phyloP scores from a whole-genome alignment of 2,329 filamentous ascomycete genomes.

The Aspergillus jensenii region DNA sequence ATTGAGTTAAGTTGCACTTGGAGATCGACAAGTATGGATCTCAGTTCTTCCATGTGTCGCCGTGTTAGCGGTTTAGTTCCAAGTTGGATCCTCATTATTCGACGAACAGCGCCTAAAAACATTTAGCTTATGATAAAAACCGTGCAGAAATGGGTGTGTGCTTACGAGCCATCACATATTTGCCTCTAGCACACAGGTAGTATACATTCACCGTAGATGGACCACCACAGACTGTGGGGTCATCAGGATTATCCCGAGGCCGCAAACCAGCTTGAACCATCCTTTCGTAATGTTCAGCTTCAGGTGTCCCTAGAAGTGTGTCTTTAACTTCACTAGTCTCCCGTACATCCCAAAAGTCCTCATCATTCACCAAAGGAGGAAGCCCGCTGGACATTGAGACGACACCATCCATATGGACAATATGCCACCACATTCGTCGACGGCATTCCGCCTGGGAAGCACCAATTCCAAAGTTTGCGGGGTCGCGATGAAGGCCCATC shows the following conservation, averaged over 20 bases:
- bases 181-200: slow-evolving; percentile 44
- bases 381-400: slow-evolving; percentile 52
- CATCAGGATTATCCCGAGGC: slow-evolving; percentile 42
- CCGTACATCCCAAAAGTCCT: slow-evolving; percentile 50
- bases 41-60: slow-evolving; percentile 46
- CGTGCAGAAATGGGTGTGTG: neutral
- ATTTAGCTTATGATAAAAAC: neutral
- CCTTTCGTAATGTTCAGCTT: slow-evolving; percentile 38
- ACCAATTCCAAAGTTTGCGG: slow-evolving; percentile 47
- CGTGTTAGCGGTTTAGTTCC: slow-evolving; percentile 45
- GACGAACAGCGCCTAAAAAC: slow-evolving; percentile 39
- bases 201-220: slow-evolving; percentile 44
- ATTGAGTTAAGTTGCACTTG: slow-evolving; percentile 44
- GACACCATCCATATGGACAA: slow-evolving; percentile 50
- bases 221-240: slow-evolving; percentile 41
- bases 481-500: slow-evolving; percentile 51
- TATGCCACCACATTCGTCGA: slow-evolving; percentile 50
- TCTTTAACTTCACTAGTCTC: slow-evolving; percentile 50
- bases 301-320: slow-evolving; percentile 39
- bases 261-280: slow-evolving; percentile 32
- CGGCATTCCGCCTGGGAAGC: slow-evolving; percentile 47
- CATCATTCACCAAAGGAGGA: slow-evolving; percentile 47
- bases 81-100: slow-evolving; percentile 45
- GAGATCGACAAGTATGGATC: slow-evolving; percentile 41
- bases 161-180: slow-evolving; percentile 47